Percentiles rank a stretch among this genome's conserved stretches.
Conservation (phyloP, 495 filamentous ascomycete species). For the Penicillium cataractarum region DNA sequence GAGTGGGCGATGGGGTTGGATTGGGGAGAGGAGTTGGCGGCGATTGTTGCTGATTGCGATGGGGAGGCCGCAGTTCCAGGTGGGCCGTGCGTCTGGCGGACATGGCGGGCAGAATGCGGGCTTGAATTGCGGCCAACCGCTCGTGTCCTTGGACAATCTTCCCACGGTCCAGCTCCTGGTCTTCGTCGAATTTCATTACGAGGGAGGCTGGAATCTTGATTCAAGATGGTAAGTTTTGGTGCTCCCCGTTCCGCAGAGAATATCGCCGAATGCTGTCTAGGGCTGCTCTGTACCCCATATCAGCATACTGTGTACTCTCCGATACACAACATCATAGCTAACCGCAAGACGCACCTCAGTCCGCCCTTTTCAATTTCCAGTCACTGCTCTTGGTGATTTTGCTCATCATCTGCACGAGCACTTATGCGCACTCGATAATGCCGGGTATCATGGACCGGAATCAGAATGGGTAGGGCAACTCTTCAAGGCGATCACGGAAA, state of each 20-base stretch:
- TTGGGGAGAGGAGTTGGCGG: neutral
- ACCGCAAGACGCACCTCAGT: conserved; percentile 51
- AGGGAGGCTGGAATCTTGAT: conserved; percentile 4
- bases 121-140: conserved; percentile 4
- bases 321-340: conserved; percentile 16
- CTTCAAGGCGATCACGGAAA: neutral
- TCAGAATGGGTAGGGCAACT: conserved; percentile 72
- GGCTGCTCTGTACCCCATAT: neutral
- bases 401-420: conserved; percentile 91
- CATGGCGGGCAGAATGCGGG: conserved; percentile 31
- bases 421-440: conserved; percentile 88
- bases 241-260: neutral
- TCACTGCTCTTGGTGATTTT: conserved; percentile 90
- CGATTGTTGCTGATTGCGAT: neutral
- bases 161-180: neutral
- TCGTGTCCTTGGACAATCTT: conserved; percentile 1
- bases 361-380: conserved; percentile 98
- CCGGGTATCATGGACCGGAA: conserved; percentile 92
- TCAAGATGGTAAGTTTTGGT: conserved; percentile 23
- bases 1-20: neutral
- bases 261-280: conserved; percentile 2
- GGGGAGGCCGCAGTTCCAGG: neutral
- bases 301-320: conserved; percentile 22
- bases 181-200: neutral
- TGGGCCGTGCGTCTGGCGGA: conserved; percentile 31